A percentile compares a stretch with the other conserved stretches of the same genome.
Conservation (phyloP, 1,284 basidiomycete species). For the Austroboletus sp. region DNA sequence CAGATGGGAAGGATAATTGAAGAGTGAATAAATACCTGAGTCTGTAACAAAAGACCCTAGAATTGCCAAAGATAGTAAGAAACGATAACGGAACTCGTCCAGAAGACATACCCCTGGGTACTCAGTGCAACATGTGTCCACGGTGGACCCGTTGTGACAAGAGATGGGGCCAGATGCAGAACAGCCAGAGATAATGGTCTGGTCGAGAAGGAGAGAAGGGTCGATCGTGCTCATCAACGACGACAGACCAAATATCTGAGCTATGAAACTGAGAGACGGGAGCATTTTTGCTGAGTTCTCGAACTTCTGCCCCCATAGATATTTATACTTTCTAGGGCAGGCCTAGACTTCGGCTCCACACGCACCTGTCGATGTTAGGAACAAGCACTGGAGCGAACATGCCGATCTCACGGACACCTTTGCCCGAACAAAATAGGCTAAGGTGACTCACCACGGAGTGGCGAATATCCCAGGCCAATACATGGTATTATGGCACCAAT, state of each 20-base stretch:
- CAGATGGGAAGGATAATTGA: conserved; percentile 13
- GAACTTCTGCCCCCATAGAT: neutral
- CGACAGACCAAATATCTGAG: conserved; percentile 16
- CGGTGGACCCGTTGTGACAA: conserved; percentile 39
- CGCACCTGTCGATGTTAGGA: too few species aligned
- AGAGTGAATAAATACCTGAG: conserved; percentile 42
- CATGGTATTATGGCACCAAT: neutral
- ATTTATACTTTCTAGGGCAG: conserved; percentile 12
- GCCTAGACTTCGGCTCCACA: neutral
- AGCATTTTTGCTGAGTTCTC: conserved; percentile 13
- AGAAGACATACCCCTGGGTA: conserved; percentile 37
- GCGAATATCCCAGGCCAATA: neutral
- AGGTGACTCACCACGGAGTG: neutral
- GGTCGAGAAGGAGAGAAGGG: conserved; percentile 26
- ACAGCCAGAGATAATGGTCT: conserved; percentile 37
- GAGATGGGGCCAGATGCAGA: conserved; percentile 37
- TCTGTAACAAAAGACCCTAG: conserved; percentile 58
- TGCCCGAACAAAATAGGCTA: neutral
- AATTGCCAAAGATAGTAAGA: conserved; percentile 19
- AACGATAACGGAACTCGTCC: neutral
- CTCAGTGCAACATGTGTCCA: conserved; percentile 49
- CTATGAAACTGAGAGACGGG: conserved; percentile 16
- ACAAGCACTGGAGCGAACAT: neutral
- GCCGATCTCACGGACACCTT: neutral
- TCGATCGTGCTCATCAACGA: conserved; percentile 17